Conservation (phyloP, 2,329 filamentous ascomycete species). For the Colletotrichum scovillei region DNA sequence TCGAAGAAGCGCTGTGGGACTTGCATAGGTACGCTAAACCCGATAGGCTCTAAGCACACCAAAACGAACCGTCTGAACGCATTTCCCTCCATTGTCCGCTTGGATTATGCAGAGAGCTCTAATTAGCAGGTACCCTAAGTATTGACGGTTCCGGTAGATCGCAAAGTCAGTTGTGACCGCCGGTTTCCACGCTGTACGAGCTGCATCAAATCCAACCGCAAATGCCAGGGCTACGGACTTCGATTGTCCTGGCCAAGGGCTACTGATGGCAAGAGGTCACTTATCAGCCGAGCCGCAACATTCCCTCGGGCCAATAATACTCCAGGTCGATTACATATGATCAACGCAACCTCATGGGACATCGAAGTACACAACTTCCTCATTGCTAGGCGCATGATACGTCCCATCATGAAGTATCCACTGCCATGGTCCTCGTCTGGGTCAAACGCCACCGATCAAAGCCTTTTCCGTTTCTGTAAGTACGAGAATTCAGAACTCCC, state of each 20-base stretch:
- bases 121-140: not conserved
- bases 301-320: not conserved
- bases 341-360: slow-evolving; percentile 41
- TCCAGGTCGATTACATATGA: slow-evolving; percentile 8
- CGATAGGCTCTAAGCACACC: not conserved
- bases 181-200: slow-evolving; percentile 37
- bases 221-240: slow-evolving; percentile 41
- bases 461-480: not conserved
- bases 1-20: slow-evolving; percentile 3
- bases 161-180: slow-evolving; percentile 41
- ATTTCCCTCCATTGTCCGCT: not conserved
- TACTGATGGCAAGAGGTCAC: slow-evolving; percentile 40
- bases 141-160: slow-evolving; percentile 30
- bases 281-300: slow-evolving; percentile 14
- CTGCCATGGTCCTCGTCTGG: not conserved
- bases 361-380: slow-evolving; percentile 32
- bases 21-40: not conserved
- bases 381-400: not conserved
- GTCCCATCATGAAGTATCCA: not conserved
- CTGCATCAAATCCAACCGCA: slow-evolving; percentile 37
- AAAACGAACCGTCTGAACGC: not conserved
- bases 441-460: not conserved
- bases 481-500: not conserved
- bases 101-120: not conserved
- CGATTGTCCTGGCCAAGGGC: slow-evolving; percentile 45